Conservation (phyloP, 2,329 filamentous ascomycete genomes). For the Fusarium palustre region DNA sequence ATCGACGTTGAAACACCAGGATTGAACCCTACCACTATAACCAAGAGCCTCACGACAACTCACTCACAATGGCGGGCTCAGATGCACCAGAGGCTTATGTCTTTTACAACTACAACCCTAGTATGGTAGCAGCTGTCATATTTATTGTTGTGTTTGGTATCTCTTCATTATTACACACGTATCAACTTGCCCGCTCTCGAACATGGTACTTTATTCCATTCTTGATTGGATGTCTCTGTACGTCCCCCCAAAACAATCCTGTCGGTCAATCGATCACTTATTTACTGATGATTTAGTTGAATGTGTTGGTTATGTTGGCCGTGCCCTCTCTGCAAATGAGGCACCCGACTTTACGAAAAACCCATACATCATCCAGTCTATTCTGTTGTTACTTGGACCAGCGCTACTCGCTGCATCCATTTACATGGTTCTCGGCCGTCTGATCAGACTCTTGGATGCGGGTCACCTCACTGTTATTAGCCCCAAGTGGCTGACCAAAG, state of each 20-base stretch:
- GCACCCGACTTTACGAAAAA: conserved; percentile 52
- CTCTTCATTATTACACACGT: conserved; percentile 55
- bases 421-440: conserved; percentile 60
- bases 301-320: conserved; percentile 59
- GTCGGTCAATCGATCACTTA: background rate
- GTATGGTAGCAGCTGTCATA: conserved; percentile 56
- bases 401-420: conserved; percentile 59
- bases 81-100: conserved; percentile 25
- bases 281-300: conserved; percentile 41
- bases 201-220: conserved; percentile 67
- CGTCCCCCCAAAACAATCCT: conserved; percentile 12
- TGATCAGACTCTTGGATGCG: conserved; percentile 55
- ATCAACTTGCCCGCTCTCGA: conserved; percentile 54
- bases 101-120: conserved; percentile 63
- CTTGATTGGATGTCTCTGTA: conserved; percentile 64
- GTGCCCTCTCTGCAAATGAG: conserved; percentile 58
- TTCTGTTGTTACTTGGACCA: conserved; percentile 55
- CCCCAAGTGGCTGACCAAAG: conserved; percentile 59
- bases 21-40: background rate
- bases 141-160: conserved; percentile 56
- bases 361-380: conserved; percentile 56
- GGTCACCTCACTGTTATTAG: conserved; percentile 56
- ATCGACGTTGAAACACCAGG: conserved; percentile 1
- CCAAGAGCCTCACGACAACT: conserved; percentile 8
- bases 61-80: conserved; percentile 30